These are phyloP conservation scores for Angomonas deanei DNA, from an alignment of 208 protist genomes.

Conservation along the genomic window DNA sequence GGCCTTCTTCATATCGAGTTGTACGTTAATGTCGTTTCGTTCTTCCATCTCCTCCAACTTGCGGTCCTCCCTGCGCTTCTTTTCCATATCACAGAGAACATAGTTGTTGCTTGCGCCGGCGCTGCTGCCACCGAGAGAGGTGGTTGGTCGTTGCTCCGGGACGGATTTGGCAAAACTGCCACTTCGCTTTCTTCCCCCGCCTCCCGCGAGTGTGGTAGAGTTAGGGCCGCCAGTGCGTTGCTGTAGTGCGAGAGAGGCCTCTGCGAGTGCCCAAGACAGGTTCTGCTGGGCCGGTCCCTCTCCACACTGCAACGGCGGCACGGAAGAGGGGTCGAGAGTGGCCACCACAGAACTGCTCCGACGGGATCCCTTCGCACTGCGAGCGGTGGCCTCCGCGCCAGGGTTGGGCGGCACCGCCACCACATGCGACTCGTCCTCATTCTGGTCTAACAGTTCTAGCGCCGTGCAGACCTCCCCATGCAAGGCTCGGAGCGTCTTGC, in stretches of 20 bases:
- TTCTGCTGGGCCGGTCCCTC: neutral
- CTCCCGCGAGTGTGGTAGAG: neutral
- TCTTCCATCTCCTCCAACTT: neutral
- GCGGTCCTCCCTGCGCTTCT: neutral
- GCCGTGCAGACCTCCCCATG: slow-evolving; percentile 15
- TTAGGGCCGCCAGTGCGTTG: neutral
- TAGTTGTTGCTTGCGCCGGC: neutral
- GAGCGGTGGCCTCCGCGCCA: neutral
- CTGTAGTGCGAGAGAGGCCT: slow-evolving; percentile 2
- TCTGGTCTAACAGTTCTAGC: slow-evolving; percentile 15
- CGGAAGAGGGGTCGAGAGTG: neutral
- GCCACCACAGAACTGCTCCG: neutral
- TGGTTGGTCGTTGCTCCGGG: neutral
- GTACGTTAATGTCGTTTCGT: slow-evolving; percentile 12
- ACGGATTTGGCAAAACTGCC: slow-evolving; percentile 1
- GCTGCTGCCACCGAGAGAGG: neutral
- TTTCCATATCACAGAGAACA: slow-evolving; percentile 3
- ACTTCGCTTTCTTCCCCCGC: neutral
- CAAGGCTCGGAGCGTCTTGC: slow-evolving; percentile 18
- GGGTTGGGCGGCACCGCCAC: neutral
- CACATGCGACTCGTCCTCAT: neutral
- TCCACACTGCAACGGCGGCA: neutral
- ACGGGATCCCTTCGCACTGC: slow-evolving; percentile 2
- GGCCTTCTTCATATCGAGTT: slow-evolving; percentile 64
- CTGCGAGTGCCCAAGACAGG: neutral